Percentiles rank a stretch among this genome's conserved stretches.
These are phyloP conservation scores for Tricholoma furcatifolium DNA, from an alignment of 768 basidiomycete species.

Conservation along the genomic window DNA sequence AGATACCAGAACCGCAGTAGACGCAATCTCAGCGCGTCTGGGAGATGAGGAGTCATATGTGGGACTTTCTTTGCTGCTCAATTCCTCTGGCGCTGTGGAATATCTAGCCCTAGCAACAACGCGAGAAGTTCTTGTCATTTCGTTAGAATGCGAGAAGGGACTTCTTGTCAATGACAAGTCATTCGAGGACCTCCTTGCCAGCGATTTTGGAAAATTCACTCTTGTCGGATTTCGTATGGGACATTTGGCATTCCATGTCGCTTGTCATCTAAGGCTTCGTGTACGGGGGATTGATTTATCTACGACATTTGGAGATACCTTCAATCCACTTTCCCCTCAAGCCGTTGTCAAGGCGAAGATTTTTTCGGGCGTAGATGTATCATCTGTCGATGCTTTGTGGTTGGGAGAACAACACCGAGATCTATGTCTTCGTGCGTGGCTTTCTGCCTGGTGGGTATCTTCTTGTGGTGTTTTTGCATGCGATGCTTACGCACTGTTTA, in stretches of 20 bases:
- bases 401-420: constrained; percentile 21
- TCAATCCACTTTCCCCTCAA: constrained; percentile 23
- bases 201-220: not conserved
- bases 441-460: constrained; percentile 31
- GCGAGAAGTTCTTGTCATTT: constrained; percentile 8
- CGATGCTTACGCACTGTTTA: constrained; percentile 8
- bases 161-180: constrained; percentile 9
- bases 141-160: constrained; percentile 1
- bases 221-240: constrained; percentile 38
- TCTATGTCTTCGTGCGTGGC: constrained; percentile 37
- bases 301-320: constrained; percentile 21
- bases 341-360: constrained; percentile 23
- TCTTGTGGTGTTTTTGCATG: not conserved
- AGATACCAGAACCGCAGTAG: constrained; percentile 12
- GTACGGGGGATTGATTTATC: constrained; percentile 38
- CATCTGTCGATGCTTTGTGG: constrained; percentile 30
- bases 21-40: not conserved
- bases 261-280: constrained; percentile 22
- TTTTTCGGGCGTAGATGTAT: constrained; percentile 6
- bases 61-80: constrained; percentile 10
- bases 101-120: constrained; percentile 14
- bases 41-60: not conserved
- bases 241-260: constrained; percentile 30
- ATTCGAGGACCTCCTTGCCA: constrained; percentile 19
- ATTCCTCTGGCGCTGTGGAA: constrained; percentile 2